These are phyloP conservation scores for Desmodesmus armatus DNA, from an alignment of 139 green algal genomes.

Conservation along the genomic window DNA sequence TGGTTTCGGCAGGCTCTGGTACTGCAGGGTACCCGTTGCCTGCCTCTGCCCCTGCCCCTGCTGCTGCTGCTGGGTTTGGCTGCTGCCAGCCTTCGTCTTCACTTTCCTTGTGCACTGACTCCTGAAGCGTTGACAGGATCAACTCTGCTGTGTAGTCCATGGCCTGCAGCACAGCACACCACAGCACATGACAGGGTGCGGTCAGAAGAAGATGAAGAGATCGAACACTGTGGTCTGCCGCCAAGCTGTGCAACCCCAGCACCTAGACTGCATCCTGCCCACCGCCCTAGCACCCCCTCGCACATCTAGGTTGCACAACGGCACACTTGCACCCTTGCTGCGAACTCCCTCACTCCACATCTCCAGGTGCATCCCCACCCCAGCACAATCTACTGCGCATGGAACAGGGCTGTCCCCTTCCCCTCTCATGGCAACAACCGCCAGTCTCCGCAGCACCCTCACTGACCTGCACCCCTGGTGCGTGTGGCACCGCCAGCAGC, in stretches of 20 bases:
- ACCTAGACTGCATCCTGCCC: neutral
- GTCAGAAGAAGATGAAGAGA: neutral
- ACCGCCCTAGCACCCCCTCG: neutral
- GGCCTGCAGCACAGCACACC: conserved; percentile 6
- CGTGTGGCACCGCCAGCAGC: neutral
- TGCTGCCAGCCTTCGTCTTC: neutral
- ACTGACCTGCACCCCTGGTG: neutral
- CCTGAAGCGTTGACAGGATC: conserved; percentile 76
- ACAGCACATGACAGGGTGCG: neutral
- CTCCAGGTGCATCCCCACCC: neutral
- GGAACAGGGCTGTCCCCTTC: neutral
- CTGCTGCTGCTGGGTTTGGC: conserved; percentile 20
- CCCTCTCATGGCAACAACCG: neutral
- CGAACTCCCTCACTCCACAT: neutral
- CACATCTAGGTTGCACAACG: neutral
- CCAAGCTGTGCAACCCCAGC: no score
- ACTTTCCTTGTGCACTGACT: conserved; percentile 50
- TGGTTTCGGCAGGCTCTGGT: conserved; percentile 18
- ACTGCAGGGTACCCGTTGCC: neutral
- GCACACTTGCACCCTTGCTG: neutral
- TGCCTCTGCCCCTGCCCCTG: neutral
- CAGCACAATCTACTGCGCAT: no score
- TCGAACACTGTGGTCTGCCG: no score
- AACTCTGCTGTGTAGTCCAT: conserved; percentile 69
- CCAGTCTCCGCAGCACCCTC: neutral